Base-by-base conservation (phyloP, 2,329 filamentous ascomycete species). In the Ceratocystis papillata region DNA sequence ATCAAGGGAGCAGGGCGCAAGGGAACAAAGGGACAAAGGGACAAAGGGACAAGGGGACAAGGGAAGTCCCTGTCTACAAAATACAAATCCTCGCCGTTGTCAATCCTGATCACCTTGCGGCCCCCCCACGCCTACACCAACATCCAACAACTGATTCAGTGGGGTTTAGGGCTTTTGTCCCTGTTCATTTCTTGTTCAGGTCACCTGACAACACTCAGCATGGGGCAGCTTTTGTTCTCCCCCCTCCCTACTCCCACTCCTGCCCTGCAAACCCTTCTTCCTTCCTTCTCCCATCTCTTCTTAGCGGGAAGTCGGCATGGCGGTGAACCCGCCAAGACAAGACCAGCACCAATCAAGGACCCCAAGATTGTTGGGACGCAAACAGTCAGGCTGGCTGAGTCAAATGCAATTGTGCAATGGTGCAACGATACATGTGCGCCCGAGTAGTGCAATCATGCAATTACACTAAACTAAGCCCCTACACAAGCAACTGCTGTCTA, bases 181-280 rank as follows among this genome's bases (percentile, higher is more conserved):
- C 28, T 59, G 55, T 59, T 30, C 55, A 37, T 59, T 59, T 33
- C 53, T 37, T 59, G 55, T 8, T 37, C 7, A 3, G 28, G 55
- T 59, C 55, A 59, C 55, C 55, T 59, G 55, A 37, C 55, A 62
- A 17, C n/a, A 17, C 45, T 22, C 45, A 20, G n/a, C 60, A 22
- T 46, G 20, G 37, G 60, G 55, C 55, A n/a, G 55, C 55, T 37
- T 30, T 30, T 30, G 50, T 15, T 28, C 17, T 17, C 53, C 17
- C 28, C 10, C 15, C 17, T 0, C 17, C 25, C 37, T 12, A 41
- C 37, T 41, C 37, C 37, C 12, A 41, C 37, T 12, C 37, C 37
- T 41, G 10, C 37, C 10, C 37, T 41, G 3, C 37, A 41, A 41
- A 12, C 37, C 46, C 20, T 8, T 48, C 45, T 48, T 25, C 48